Base-by-base conservation (phyloP, 1,284 basidiomycete genomes). In the Puccinia brachypodii region DNA sequence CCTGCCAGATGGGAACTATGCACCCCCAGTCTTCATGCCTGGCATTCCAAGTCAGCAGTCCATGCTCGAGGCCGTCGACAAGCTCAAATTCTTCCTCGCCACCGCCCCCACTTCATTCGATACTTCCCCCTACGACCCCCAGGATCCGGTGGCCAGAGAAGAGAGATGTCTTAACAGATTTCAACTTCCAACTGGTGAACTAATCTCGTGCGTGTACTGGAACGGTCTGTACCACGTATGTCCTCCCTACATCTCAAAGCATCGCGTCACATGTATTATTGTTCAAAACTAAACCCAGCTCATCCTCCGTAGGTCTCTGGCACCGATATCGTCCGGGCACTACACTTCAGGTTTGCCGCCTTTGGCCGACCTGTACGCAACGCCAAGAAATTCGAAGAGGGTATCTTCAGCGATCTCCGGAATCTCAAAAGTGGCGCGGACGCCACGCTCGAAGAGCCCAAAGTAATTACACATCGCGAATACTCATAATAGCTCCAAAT, bases 321-420 rank as follows among this genome's bases (percentile, higher is more conserved):
- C 3, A 80, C 78, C 38, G 78, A 80, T 73, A 66, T 82, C 87
- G 94, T 96, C 58, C 90, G 94, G 83, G 93, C 94, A 2, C 88
- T 96, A 66, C 91, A 94, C 19, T 96, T 95, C 87, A 90, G 94
- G 28, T 94, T 95, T 86, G 92, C 94, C 87, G 94, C 94, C 14
- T 96, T 96, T 85, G 93, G 87, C 40, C 83, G 87, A 44, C 92
- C 92, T 1, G 92, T 93, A 44, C 88, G 89, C 81, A 93, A 93
- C 85, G 92, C 93, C 90, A 94, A 94, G 87, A 95, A 95, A 86
- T 95, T 95, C 84, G 94, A 96, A 87, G 94, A 96, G 87, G 94
- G 94, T 74, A 92, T 96, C 42, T 96, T 96, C 86, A 93, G 92
- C 78, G 94, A 96, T 87, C 89, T 96, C 82, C 88, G 94, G 36